These are phyloP conservation scores for Pseudogymnoascus sp. DNA, from an alignment of 2,329 filamentous ascomycete genomes.

Conservation along the genomic window DNA sequence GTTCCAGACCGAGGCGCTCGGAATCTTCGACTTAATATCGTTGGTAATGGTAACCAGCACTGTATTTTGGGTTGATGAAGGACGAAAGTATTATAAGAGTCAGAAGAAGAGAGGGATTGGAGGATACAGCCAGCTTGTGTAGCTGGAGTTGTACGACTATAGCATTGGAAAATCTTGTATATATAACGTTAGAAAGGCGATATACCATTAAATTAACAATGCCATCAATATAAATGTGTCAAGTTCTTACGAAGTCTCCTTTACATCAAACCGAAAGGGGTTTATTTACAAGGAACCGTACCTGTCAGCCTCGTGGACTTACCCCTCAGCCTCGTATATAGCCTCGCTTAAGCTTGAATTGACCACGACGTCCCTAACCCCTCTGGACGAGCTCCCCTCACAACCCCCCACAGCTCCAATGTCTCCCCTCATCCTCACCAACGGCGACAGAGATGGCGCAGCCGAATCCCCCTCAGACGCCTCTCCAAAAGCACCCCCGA, in stretches of 20 bases:
- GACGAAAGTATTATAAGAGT: constrained; percentile 68
- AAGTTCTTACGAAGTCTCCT: not conserved
- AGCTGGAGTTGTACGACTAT: constrained; percentile 2
- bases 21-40: constrained; percentile 62
- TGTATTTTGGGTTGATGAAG: constrained; percentile 94
- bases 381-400: not conserved
- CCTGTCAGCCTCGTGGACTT: constrained; percentile 3
- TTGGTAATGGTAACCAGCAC: constrained; percentile 71
- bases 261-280: not conserved
- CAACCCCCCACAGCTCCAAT: constrained; percentile 18
- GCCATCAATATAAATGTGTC: not conserved
- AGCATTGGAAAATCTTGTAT: not conserved
- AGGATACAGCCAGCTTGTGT: constrained; percentile 62
- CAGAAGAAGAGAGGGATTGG: constrained; percentile 45
- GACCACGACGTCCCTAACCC: constrained; percentile 6
- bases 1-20: constrained; percentile 88
- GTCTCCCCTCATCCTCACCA: constrained; percentile 28
- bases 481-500: constrained; percentile 11
- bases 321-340: constrained; percentile 5
- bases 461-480: constrained; percentile 14
- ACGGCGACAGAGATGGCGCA: constrained; percentile 22
- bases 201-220: not conserved
- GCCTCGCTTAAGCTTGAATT: constrained; percentile 9
- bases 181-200: constrained; percentile 8
- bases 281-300: not conserved